Conservation (phyloP, 805 yeast species). For the Hanseniaspora clermontiae region DNA sequence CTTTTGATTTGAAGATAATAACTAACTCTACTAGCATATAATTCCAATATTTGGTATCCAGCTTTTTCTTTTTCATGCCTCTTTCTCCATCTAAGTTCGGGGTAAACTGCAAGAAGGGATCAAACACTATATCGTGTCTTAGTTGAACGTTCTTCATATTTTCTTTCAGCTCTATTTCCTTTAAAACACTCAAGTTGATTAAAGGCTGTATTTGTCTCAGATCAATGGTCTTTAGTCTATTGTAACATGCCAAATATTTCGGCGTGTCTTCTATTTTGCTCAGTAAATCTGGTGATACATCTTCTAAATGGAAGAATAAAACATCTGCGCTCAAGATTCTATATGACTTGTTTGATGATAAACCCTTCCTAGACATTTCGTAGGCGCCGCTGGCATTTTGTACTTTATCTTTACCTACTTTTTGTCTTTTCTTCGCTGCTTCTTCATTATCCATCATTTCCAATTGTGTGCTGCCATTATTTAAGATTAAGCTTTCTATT, state of each 20-base stretch:
- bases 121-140: slow-evolving; percentile 85
- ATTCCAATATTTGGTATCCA: slow-evolving; percentile 74
- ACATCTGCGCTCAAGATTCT: background rate
- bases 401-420: background rate
- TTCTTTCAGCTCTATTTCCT: slow-evolving; percentile 78
- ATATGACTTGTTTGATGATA: background rate
- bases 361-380: background rate
- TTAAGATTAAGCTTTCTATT: background rate
- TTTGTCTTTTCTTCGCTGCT: background rate
- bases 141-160: slow-evolving; percentile 83
- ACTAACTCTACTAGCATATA: slow-evolving; percentile 59
- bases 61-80: slow-evolving; percentile 60
- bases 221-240: background rate
- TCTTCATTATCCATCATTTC: background rate
- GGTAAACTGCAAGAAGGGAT: slow-evolving; percentile 82
- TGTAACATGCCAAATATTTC: background rate
- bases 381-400: background rate
- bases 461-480: background rate
- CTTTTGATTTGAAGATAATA: slow-evolving; percentile 25
- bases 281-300: background rate
- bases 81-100: slow-evolving; percentile 87
- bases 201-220: slow-evolving; percentile 47
- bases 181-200: slow-evolving; percentile 63
- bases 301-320: slow-evolving; percentile 5
- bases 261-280: background rate